Evolutionary conservation across 208 protist genomes (phyloP).

Genomic region (Acanthamoeba sp.): DNA sequence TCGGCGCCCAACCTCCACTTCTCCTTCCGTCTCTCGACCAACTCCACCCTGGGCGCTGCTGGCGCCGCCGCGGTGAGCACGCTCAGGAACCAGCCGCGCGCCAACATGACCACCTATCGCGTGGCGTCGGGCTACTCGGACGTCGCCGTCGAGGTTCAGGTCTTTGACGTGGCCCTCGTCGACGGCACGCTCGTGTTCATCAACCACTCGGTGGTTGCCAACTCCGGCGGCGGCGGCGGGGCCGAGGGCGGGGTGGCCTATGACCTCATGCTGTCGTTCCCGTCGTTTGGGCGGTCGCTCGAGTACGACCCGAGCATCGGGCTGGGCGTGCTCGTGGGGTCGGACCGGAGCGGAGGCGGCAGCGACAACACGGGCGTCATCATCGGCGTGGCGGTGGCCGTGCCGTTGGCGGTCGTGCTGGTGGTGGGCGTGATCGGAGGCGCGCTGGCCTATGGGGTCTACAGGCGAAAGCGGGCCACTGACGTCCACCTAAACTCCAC

Average conservation of each 20-base stretch:
- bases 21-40: background rate
- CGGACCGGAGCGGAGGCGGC: background rate
- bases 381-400: background rate
- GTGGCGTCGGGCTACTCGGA: background rate
- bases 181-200: background rate
- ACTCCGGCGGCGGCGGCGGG: too few relatives aligned
- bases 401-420: background rate
- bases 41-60: background rate
- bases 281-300: background rate
- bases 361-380: background rate
- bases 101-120: constrained; percentile 31
- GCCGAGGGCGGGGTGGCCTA: background rate
- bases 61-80: background rate
- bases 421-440: background rate
- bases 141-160: background rate
- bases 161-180: constrained; percentile 1
- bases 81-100: background rate
- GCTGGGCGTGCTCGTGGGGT: background rate
- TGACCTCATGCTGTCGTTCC: background rate
- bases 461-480: too few relatives aligned
- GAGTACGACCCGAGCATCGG: constrained; percentile 10
- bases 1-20: background rate
- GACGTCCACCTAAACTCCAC: too few relatives aligned
- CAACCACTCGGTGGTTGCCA: background rate
- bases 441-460: background rate